A percentile compares a stretch with the other conserved stretches of the same genome.
Evolutionary conservation across 164 flowering plant genomes (phyloP).

Genomic region (Tetrastigma voinierianum): DNA sequence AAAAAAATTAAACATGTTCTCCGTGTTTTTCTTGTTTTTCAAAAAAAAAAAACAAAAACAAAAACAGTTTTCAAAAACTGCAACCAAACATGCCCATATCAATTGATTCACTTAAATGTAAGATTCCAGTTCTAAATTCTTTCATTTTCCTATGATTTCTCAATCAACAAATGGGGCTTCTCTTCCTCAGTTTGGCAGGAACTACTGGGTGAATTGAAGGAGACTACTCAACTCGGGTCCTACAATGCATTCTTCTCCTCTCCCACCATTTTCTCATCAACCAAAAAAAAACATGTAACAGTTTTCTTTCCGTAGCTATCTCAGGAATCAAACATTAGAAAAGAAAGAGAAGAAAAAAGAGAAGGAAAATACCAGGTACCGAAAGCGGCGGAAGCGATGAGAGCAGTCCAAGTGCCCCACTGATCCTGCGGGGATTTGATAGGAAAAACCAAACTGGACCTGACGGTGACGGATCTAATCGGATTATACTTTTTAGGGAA

Average conservation of each 20-base stretch:
- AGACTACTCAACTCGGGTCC: background rate
- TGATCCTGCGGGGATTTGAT: constrained; percentile 75
- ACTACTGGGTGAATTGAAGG: too few species aligned
- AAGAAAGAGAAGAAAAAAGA: background rate
- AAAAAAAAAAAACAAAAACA: too few species aligned
- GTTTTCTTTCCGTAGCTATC: background rate
- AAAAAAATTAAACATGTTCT: too few species aligned
- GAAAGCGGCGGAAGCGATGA: constrained; percentile 75
- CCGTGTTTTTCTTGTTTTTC: too few species aligned
- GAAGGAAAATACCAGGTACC: constrained; percentile 63
- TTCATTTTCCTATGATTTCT: background rate
- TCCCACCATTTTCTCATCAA: background rate
- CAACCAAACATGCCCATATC: too few species aligned
- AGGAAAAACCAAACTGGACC: constrained; percentile 51
- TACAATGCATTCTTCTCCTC: background rate
- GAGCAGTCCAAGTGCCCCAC: constrained; percentile 93
- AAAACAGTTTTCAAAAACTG: too few species aligned
- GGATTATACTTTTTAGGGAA: constrained; percentile 1
- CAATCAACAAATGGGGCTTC: background rate
- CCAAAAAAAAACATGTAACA: background rate
- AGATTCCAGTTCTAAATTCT: too few species aligned
- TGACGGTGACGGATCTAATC: constrained; percentile 22
- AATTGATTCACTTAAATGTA: too few species aligned
- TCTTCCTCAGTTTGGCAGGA: too few species aligned
- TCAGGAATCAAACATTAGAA: background rate